Percentiles rank a stretch among this genome's conserved stretches.
Conservation (phyloP, 176 grass and related monocot species). For the Thinopyrum elongatum region DNA sequence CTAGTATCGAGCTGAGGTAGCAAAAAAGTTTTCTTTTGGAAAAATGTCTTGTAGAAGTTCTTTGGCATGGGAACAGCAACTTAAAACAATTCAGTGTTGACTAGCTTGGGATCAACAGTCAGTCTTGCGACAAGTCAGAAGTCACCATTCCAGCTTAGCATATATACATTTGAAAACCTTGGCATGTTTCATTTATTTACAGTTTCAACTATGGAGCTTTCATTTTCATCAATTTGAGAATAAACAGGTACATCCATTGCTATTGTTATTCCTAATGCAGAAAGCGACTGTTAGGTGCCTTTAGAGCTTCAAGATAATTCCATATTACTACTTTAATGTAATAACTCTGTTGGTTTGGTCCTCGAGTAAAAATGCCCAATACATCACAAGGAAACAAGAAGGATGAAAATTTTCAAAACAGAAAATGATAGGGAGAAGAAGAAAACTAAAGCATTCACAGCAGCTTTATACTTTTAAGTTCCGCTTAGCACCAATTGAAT, state of each 20-base stretch:
- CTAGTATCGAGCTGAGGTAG: neutral
- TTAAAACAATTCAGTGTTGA: neutral
- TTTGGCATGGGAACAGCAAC: slow-evolving; percentile 7
- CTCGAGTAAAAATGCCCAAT: neutral
- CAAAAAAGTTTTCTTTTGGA: neutral
- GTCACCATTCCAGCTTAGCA: too few relatives aligned
- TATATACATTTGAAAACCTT: neutral
- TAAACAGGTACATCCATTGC: neutral
- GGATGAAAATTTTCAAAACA: neutral
- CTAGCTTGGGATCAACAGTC: too few relatives aligned
- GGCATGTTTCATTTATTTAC: neutral
- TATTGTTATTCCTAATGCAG: neutral
- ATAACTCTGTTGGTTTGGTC: neutral
- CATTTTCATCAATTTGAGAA: neutral
- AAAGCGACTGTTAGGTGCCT: neutral
- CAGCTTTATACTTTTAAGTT: neutral
- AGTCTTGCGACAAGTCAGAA: too few relatives aligned
- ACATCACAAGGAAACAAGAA: neutral
- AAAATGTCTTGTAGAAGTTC: neutral
- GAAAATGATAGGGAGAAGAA: neutral
- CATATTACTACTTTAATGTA: neutral
- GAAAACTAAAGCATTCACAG: neutral
- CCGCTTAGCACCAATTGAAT: neutral
- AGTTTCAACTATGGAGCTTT: neutral
- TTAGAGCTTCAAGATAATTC: neutral